A percentile compares a stretch with the other conserved stretches of the same genome.
Evolutionary conservation across 2,329 filamentous ascomycete species (phyloP).

Genomic region (Xylariaceae sp.): DNA sequence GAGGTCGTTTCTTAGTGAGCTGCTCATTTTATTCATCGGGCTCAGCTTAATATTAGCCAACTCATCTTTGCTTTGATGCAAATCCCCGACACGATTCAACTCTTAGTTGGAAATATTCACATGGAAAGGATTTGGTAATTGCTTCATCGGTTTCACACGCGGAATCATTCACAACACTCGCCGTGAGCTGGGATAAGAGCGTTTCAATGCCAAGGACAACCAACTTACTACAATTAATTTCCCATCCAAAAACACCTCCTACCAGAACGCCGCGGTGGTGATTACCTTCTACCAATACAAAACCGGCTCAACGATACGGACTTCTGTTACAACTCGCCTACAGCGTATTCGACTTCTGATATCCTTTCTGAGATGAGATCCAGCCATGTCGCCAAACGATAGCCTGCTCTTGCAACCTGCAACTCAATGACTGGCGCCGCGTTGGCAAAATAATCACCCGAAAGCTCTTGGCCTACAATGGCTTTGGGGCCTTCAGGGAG

Average conservation of each 20-base stretch:
- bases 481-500: slow-evolving; percentile 55
- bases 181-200: not conserved
- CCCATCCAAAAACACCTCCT: not conserved
- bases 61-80: too few species aligned
- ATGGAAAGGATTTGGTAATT: too few species aligned
- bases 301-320: not conserved
- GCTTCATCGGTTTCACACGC: too few species aligned
- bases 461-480: slow-evolving; percentile 55
- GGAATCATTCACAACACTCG: too few species aligned
- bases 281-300: not conserved
- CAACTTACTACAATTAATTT: not conserved
- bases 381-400: slow-evolving; percentile 61
- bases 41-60: too few species aligned
- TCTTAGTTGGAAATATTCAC: too few species aligned
- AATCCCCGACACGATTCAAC: too few species aligned
- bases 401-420: slow-evolving; percentile 63
- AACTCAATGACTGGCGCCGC: slow-evolving; percentile 60
- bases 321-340: slow-evolving; percentile 31
- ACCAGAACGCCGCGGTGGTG: not conserved
- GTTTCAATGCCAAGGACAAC: not conserved
- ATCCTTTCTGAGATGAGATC: slow-evolving; percentile 50
- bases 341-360: slow-evolving; percentile 18
- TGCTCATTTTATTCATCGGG: too few species aligned
- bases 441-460: slow-evolving; percentile 56
- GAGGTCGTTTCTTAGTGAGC: too few species aligned